These are phyloP conservation scores for Hymenoscyphus linearis DNA, from an alignment of 2,329 filamentous ascomycete genomes.

Conservation along the genomic window DNA sequence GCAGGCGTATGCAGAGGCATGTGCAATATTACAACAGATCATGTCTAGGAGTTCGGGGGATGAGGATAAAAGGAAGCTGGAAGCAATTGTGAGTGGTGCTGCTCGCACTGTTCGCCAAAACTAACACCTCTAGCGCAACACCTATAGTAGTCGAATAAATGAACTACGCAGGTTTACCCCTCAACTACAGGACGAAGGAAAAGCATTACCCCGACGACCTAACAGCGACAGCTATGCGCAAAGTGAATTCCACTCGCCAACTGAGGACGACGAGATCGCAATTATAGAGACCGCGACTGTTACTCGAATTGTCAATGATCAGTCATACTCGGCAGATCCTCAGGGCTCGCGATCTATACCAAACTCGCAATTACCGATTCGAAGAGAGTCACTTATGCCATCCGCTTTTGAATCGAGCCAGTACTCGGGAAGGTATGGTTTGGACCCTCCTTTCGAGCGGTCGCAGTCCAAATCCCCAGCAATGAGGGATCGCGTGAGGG, in stretches of 20 bases:
- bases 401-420: constrained; percentile 26
- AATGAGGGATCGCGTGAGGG: constrained; percentile 35
- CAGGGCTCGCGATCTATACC: constrained; percentile 22
- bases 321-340: constrained; percentile 21
- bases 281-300: constrained; percentile 49
- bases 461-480: constrained; percentile 47
- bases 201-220: constrained; percentile 68
- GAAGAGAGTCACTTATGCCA: constrained; percentile 33
- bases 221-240: constrained; percentile 55
- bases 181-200: constrained; percentile 52
- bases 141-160: constrained; percentile 83
- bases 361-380: constrained; percentile 27
- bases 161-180: constrained; percentile 73
- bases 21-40: constrained; percentile 79
- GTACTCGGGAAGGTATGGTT: constrained; percentile 30
- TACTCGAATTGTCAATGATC: constrained; percentile 44
- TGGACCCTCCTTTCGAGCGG: constrained; percentile 39
- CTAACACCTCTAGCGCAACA: constrained; percentile 59
- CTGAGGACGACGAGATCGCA: constrained; percentile 40
- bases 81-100: constrained; percentile 72
- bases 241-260: constrained; percentile 31
- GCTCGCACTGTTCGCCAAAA: not conserved
- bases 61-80: constrained; percentile 84
- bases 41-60: constrained; percentile 77
- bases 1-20: constrained; percentile 87